Evolutionary conservation across 805 yeast genomes (phyloP).

Genomic region (Spathaspora girioi): DNA sequence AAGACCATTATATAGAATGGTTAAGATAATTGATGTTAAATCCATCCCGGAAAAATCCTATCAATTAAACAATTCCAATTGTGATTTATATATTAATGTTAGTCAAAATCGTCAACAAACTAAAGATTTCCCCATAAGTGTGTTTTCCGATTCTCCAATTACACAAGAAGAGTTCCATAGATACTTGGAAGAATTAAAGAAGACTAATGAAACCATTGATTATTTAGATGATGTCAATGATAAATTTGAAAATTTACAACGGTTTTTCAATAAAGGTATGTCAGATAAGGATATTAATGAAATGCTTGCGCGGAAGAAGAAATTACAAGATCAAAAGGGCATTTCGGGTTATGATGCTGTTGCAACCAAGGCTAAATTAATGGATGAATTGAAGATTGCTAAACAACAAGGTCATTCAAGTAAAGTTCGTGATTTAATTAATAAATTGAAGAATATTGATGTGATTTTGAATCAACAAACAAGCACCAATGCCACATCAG

Average conservation of each 20-base stretch:
- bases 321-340: constrained; percentile 28
- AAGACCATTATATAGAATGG: constrained; percentile 73
- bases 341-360: constrained; percentile 60
- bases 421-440: constrained; percentile 23
- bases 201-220: constrained; percentile 58
- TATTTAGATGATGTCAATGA: constrained; percentile 59
- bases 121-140: constrained; percentile 71
- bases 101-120: constrained; percentile 77
- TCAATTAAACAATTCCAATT: constrained; percentile 35
- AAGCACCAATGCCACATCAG: constrained; percentile 25
- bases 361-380: constrained; percentile 63
- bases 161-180: constrained; percentile 68
- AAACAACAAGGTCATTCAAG: constrained; percentile 47
- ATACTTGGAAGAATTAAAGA: constrained; percentile 59
- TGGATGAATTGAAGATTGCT: constrained; percentile 76
- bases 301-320: constrained; percentile 70
- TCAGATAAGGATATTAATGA: constrained; percentile 73
- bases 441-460: constrained; percentile 43
- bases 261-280: constrained; percentile 61
- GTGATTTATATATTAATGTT: constrained; percentile 59
- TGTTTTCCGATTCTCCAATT: constrained; percentile 75
- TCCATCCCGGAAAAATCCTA: constrained; percentile 40
- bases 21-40: constrained; percentile 67
- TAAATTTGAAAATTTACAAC: constrained; percentile 59
- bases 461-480: constrained; percentile 41